Conservation (phyloP, 2,329 filamentous ascomycete genomes). For the Scedosporium aurantiacum region DNA sequence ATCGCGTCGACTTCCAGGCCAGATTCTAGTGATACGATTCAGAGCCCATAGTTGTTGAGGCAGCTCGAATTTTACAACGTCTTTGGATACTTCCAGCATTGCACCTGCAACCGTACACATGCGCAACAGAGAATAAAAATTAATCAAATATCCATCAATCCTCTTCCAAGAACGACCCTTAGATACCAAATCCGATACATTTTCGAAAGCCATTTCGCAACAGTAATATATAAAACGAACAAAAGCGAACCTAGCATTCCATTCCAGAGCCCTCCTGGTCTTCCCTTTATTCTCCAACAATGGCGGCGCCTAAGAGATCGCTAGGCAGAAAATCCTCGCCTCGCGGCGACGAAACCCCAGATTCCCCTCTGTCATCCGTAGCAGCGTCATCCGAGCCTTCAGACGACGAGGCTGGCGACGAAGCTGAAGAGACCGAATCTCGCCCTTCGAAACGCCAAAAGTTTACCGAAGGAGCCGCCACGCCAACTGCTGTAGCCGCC, state of each 20-base stretch:
- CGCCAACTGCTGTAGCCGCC: constrained; percentile 31
- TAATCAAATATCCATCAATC: neutral
- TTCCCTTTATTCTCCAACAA: neutral
- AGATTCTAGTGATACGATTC: neutral
- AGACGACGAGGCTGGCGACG: constrained; percentile 28
- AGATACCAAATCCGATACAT: neutral
- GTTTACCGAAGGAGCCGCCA: constrained; percentile 30
- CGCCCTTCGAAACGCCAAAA: constrained; percentile 38
- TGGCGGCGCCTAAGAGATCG: constrained; percentile 1
- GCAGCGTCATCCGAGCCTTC: constrained; percentile 31
- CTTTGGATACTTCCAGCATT: neutral
- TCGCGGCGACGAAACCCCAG: constrained; percentile 12
- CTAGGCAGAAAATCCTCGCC: constrained; percentile 1
- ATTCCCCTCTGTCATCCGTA: constrained; percentile 38
- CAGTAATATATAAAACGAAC: too few species aligned
- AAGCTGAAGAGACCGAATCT: constrained; percentile 28
- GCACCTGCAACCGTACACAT: neutral
- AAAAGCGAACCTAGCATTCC: neutral
- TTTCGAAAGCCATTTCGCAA: neutral
- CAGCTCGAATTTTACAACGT: neutral
- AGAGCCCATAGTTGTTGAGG: neutral
- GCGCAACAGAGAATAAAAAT: neutral
- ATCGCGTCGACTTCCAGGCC: neutral
- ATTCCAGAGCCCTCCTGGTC: neutral
- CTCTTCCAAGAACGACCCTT: neutral